Conservation (phyloP, 2,329 filamentous ascomycete genomes). For the Ceratocystis destructans region DNA sequence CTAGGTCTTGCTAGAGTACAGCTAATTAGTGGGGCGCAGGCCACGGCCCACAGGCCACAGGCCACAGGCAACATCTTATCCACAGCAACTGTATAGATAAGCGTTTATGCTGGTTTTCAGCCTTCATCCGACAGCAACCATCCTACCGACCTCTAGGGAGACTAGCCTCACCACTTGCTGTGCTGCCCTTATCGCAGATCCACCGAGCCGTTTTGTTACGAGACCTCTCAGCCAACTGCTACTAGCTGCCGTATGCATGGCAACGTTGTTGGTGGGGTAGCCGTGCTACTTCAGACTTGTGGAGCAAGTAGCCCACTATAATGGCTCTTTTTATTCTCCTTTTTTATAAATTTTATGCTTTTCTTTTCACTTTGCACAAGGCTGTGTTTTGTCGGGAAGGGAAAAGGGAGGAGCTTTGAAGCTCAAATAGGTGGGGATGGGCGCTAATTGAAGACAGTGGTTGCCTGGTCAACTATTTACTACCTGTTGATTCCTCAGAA, state of each 20-base stretch:
- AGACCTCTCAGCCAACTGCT: not conserved
- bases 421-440: slow-evolving; percentile 4
- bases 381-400: not conserved
- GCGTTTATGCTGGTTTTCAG: not conserved
- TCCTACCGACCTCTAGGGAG: too few relatives aligned
- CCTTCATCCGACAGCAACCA: not conserved
- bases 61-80: too few relatives aligned
- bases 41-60: too few relatives aligned
- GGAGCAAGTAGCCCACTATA: not conserved
- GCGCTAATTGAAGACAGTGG: slow-evolving; percentile 7
- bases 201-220: not conserved
- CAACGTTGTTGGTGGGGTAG: slow-evolving; percentile 16
- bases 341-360: not conserved
- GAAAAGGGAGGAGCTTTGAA: not conserved
- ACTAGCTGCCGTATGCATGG: slow-evolving; percentile 13
- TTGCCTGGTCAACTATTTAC: slow-evolving; percentile 15
- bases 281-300: slow-evolving; percentile 1
- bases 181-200: too few relatives aligned
- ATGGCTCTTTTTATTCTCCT: not conserved
- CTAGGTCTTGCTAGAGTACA: not conserved
- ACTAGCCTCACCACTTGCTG: too few relatives aligned
- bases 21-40: not conserved
- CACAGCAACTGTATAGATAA: not conserved
- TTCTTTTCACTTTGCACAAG: slow-evolving; percentile 1
- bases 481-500: slow-evolving; percentile 4